Percentiles rank a stretch among this genome's conserved stretches.
Evolutionary conservation across 2,329 filamentous ascomycete genomes (phyloP).

Genomic region (Verticillium zaregamsianum): DNA sequence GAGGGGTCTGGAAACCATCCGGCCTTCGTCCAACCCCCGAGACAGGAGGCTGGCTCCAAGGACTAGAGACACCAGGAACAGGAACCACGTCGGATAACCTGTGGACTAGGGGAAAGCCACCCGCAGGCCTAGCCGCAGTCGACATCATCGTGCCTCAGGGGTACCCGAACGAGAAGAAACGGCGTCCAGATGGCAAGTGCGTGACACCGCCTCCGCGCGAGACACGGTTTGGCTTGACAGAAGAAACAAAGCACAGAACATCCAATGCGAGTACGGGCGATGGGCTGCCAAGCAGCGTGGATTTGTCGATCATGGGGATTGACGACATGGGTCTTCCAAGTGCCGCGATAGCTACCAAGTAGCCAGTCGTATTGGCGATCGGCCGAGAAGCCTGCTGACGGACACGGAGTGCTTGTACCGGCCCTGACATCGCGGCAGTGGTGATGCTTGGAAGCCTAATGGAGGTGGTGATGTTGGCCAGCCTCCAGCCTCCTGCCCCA

Average conservation of each 20-base stretch:
- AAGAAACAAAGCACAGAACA: neutral
- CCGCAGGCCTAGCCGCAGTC: neutral
- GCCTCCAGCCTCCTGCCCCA: neutral
- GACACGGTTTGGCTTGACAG: neutral
- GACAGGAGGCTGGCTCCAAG: neutral
- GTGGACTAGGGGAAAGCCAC: neutral
- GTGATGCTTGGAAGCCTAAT: neutral
- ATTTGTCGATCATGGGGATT: neutral
- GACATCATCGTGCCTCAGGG: neutral
- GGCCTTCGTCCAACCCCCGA: neutral
- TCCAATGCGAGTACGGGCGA: neutral
- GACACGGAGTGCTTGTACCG: neutral
- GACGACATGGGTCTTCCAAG: neutral
- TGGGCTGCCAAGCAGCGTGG: neutral
- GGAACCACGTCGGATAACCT: neutral
- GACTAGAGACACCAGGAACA: neutral
- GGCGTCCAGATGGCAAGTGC: neutral
- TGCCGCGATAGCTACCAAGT: neutral
- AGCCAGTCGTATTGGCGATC: no score
- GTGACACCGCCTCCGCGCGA: neutral
- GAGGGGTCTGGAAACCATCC: neutral
- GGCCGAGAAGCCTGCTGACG: no score
- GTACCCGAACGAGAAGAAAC: neutral
- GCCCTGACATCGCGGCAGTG: neutral
- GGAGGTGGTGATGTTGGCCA: neutral